Evolutionary conservation across 1,284 basidiomycete species (phyloP).

Genomic region (Pseudozyma flocculosa): DNA sequence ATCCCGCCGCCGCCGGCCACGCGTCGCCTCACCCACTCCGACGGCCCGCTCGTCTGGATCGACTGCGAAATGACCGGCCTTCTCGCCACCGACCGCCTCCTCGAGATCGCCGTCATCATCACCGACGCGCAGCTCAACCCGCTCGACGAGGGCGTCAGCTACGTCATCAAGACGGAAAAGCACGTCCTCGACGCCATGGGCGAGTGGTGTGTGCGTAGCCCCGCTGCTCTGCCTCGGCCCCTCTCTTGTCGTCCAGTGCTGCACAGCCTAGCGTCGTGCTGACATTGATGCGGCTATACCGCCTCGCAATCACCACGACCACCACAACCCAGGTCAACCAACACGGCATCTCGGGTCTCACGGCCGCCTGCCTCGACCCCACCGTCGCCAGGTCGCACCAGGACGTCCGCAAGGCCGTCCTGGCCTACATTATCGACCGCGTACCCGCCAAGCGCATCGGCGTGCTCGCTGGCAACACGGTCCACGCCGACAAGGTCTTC

Average conservation of each 20-base stretch:
- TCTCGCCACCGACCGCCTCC: slow-evolving; percentile 68
- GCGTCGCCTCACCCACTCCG: slow-evolving; percentile 26
- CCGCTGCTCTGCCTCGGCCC: not conserved
- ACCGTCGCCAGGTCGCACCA: slow-evolving; percentile 53
- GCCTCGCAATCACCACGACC: no score
- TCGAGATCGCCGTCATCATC: slow-evolving; percentile 76
- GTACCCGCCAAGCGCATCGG: slow-evolving; percentile 62
- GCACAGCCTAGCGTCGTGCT: no score
- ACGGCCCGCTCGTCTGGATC: slow-evolving; percentile 79
- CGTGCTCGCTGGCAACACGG: slow-evolving; percentile 76
- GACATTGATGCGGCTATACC: no score
- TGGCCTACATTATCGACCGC: slow-evolving; percentile 61
- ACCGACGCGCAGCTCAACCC: slow-evolving; percentile 74
- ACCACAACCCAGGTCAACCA: slow-evolving; percentile 15
- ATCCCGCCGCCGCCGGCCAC: slow-evolving; percentile 44
- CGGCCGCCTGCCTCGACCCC: slow-evolving; percentile 24
- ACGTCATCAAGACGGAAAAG: slow-evolving; percentile 70
- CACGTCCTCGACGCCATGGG: slow-evolving; percentile 63
- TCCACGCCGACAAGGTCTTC: slow-evolving; percentile 75
- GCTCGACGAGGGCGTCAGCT: slow-evolving; percentile 73
- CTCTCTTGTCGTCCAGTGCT: slow-evolving; percentile 14
- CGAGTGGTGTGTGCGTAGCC: slow-evolving; percentile 29
- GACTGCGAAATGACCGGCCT: slow-evolving; percentile 85
- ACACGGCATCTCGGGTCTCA: slow-evolving; percentile 41
- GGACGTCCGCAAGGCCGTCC: slow-evolving; percentile 57